Evolutionary conservation across 2,329 filamentous ascomycete species (phyloP).

Genomic region (Dactylellina haptotyla): DNA sequence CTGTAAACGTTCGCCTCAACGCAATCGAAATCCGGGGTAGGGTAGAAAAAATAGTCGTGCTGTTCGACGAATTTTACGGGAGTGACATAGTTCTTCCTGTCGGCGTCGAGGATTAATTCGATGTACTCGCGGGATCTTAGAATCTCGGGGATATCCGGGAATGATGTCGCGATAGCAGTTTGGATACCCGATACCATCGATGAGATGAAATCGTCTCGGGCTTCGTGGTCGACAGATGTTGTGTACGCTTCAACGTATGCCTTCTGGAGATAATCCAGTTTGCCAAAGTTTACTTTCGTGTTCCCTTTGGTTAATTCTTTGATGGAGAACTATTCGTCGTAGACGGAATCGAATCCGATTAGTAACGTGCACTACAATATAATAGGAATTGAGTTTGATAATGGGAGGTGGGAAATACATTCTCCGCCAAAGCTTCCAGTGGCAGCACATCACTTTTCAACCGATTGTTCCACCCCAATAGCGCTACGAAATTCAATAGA

Average conservation of each 20-base stretch:
- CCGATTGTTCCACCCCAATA: slow-evolving; percentile 83
- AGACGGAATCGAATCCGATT: no score
- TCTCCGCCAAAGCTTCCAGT: slow-evolving; percentile 75
- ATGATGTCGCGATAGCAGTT: slow-evolving; percentile 13
- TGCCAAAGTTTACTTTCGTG: slow-evolving; percentile 81
- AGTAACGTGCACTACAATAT: background rate
- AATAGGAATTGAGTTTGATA: background rate
- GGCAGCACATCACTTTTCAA: slow-evolving; percentile 75
- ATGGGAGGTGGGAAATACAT: slow-evolving; percentile 64
- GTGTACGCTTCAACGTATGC: slow-evolving; percentile 66
- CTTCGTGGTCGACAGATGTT: slow-evolving; percentile 64
- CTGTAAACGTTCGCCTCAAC: slow-evolving; percentile 26
- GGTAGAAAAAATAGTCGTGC: slow-evolving; percentile 45
- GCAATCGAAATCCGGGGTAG: slow-evolving; percentile 22
- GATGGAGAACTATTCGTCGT: slow-evolving; percentile 74
- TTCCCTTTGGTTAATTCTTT: slow-evolving; percentile 88
- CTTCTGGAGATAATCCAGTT: slow-evolving; percentile 81
- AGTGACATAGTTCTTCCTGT: slow-evolving; percentile 56
- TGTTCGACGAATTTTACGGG: slow-evolving; percentile 58
- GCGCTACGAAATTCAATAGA: slow-evolving; percentile 81
- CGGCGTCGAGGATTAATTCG: slow-evolving; percentile 35
- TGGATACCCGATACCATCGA: slow-evolving; percentile 54
- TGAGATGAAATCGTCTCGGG: slow-evolving; percentile 58
- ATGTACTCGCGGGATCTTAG: slow-evolving; percentile 37
- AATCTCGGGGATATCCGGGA: slow-evolving; percentile 13